Percentiles rank a stretch among this genome's conserved stretches.
Conservation (phyloP, 345 rosid genomes). For the Murraya koenigii region DNA sequence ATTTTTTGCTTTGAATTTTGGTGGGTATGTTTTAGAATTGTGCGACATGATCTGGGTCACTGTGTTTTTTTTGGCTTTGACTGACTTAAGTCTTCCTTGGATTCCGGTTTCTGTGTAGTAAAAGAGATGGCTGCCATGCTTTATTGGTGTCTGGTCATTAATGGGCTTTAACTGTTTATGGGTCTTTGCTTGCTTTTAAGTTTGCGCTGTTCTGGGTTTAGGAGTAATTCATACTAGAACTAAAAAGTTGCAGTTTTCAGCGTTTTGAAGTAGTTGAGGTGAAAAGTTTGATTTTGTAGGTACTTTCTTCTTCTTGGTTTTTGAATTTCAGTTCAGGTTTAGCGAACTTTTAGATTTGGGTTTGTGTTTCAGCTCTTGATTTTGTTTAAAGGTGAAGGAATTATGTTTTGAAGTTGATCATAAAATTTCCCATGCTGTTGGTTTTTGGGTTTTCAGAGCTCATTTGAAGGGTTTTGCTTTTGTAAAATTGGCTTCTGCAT, state of each 20-base stretch:
- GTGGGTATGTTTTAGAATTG: constrained; percentile 24
- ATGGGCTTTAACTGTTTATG: constrained; percentile 24
- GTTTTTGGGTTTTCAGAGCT: neutral
- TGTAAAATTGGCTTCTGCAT: neutral
- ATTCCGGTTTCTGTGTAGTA: constrained; percentile 27
- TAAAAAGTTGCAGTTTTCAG: neutral
- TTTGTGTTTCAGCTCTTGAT: neutral
- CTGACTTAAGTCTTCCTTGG: constrained; percentile 28
- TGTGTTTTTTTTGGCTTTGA: constrained; percentile 15
- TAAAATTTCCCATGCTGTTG: neutral
- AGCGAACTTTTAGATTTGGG: neutral
- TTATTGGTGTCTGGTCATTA: constrained; percentile 37
- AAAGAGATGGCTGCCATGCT: constrained; percentile 42
- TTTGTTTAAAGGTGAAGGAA: neutral
- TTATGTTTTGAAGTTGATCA: neutral
- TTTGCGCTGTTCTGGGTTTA: constrained; percentile 14
- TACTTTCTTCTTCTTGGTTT: neutral
- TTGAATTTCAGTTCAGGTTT: neutral
- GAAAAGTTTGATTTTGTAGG: neutral
- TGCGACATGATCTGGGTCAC: constrained; percentile 26
- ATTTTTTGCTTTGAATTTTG: constrained; percentile 19
- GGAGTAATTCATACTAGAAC: neutral
- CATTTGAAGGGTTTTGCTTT: neutral
- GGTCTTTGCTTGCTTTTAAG: constrained; percentile 25
- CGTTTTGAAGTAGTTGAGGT: constrained; percentile 5